Evolutionary conservation across 2,329 filamentous ascomycete species (phyloP).

Genomic region (Hypocrella siamensis): DNA sequence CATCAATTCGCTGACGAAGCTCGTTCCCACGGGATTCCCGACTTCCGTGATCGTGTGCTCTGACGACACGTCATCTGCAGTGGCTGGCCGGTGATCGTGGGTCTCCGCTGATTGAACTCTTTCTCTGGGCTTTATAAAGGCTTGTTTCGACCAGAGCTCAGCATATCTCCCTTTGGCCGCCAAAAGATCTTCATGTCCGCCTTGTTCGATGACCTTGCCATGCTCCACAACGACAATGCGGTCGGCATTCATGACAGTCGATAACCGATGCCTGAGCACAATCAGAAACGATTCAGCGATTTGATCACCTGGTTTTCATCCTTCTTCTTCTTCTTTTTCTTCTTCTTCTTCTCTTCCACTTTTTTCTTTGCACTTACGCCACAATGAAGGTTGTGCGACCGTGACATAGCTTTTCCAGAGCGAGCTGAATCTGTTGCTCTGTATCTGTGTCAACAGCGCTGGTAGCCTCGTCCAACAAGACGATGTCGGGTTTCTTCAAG

Average conservation of each 20-base stretch:
- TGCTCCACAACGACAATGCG: slow-evolving; percentile 49
- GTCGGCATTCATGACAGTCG: slow-evolving; percentile 56
- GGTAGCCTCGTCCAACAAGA: slow-evolving; percentile 67
- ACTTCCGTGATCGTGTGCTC: slow-evolving; percentile 19
- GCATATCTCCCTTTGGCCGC: slow-evolving; percentile 44
- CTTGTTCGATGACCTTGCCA: slow-evolving; percentile 47
- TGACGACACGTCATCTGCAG: slow-evolving; percentile 21
- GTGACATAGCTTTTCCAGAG: slow-evolving; percentile 39
- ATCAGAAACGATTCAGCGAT: neutral
- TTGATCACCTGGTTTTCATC: too few species aligned
- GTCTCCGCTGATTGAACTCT: slow-evolving; percentile 1
- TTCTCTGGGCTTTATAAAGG: slow-evolving; percentile 35
- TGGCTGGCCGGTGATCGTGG: slow-evolving; percentile 7
- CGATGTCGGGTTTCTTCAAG: slow-evolving; percentile 57
- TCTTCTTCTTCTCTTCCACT: too few species aligned
- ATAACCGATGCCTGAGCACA: slow-evolving; percentile 43
- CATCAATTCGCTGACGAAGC: slow-evolving; percentile 11
- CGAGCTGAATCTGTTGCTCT: slow-evolving; percentile 50
- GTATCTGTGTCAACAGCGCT: slow-evolving; percentile 60
- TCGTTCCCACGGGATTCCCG: slow-evolving; percentile 10
- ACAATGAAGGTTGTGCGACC: slow-evolving; percentile 53
- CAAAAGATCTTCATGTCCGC: slow-evolving; percentile 43
- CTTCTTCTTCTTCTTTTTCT: too few species aligned
- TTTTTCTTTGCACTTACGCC: too few species aligned
- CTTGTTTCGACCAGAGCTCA: slow-evolving; percentile 49